phyloP scores from a whole-genome alignment of 1,139 yeast species.

The Protomyces inouyei region DNA sequence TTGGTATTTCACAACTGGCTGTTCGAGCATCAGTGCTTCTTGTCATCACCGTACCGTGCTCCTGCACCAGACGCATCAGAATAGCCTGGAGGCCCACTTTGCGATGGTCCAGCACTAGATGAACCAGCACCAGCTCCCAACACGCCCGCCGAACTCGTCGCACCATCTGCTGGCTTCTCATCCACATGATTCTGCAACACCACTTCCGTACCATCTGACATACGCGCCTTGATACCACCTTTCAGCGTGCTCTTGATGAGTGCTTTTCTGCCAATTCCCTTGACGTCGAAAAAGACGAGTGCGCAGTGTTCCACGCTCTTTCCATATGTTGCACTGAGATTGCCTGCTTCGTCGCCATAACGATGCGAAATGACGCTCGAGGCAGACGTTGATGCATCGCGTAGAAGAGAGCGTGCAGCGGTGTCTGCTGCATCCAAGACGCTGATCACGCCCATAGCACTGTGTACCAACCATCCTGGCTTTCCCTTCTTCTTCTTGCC shows the following conservation, averaged over 20 bases:
- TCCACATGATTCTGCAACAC: constrained; percentile 7
- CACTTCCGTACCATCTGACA: constrained; percentile 21
- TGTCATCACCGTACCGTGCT: not conserved
- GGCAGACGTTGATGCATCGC: constrained; percentile 8
- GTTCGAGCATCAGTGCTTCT: not conserved
- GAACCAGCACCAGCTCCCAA: not conserved
- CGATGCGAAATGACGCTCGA: constrained; percentile 19
- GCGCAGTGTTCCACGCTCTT: constrained; percentile 21
- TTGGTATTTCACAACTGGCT: too few species aligned
- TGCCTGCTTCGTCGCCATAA: constrained; percentile 25
- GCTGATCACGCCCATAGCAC: constrained; percentile 51
- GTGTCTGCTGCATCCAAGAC: constrained; percentile 61
- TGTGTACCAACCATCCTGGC: constrained; percentile 42
- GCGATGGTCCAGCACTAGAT: not conserved
- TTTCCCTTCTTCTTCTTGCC: not conserved
- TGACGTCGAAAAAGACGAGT: constrained; percentile 26
- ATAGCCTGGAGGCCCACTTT: not conserved
- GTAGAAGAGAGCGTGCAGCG: constrained; percentile 49
- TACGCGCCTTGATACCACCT: constrained; percentile 24
- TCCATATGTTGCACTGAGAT: constrained; percentile 11
- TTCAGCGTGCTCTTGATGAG: constrained; percentile 15
- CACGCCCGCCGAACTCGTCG: not conserved
- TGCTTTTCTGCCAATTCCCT: constrained; percentile 24
- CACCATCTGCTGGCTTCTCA: not conserved
- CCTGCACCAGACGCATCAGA: not conserved